phyloP scores from a whole-genome alignment of 2,329 filamentous ascomycete species.

The Verticillium nubilum region DNA sequence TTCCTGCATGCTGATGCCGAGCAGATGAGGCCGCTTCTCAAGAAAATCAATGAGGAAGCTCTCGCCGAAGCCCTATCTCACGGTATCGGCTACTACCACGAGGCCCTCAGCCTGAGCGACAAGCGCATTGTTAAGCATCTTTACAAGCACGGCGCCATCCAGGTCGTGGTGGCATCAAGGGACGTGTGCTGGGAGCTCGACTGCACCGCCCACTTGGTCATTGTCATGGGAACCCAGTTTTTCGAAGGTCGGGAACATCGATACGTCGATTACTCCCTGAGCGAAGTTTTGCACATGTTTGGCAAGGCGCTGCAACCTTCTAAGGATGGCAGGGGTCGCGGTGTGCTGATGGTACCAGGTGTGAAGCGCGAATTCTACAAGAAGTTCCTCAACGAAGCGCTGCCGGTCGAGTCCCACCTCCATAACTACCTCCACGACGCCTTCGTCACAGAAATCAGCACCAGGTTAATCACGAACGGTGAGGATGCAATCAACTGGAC shows the following conservation, averaged over 20 bases:
- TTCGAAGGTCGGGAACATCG: constrained; percentile 95
- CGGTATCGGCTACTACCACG: constrained; percentile 95
- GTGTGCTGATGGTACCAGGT: constrained; percentile 92
- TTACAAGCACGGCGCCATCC: constrained; percentile 83
- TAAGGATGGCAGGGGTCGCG: constrained; percentile 74
- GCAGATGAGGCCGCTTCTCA: constrained; percentile 76
- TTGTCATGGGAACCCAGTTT: constrained; percentile 97
- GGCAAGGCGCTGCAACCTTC: constrained; percentile 80
- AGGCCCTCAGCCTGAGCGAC: constrained; percentile 82
- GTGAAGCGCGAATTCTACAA: constrained; percentile 98
- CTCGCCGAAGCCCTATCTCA: constrained; percentile 86
- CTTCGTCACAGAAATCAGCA: constrained; percentile 95
- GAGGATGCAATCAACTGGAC: constrained; percentile 98
- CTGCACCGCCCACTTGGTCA: constrained; percentile 79
- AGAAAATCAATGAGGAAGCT: constrained; percentile 78
- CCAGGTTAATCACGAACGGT: constrained; percentile 88
- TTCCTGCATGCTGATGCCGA: constrained; percentile 83
- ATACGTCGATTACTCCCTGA: constrained; percentile 93
- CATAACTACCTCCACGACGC: constrained; percentile 90
- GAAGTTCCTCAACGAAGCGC: constrained; percentile 94
- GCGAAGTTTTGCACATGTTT: constrained; percentile 96
- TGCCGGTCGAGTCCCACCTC: constrained; percentile 92
- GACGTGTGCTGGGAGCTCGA: constrained; percentile 97
- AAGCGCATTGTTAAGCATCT: constrained; percentile 92
- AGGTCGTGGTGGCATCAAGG: constrained; percentile 69